These are phyloP conservation scores for Tardiomyces depauwii DNA, from an alignment of 1,139 yeast genomes.

Conservation along the genomic window DNA sequence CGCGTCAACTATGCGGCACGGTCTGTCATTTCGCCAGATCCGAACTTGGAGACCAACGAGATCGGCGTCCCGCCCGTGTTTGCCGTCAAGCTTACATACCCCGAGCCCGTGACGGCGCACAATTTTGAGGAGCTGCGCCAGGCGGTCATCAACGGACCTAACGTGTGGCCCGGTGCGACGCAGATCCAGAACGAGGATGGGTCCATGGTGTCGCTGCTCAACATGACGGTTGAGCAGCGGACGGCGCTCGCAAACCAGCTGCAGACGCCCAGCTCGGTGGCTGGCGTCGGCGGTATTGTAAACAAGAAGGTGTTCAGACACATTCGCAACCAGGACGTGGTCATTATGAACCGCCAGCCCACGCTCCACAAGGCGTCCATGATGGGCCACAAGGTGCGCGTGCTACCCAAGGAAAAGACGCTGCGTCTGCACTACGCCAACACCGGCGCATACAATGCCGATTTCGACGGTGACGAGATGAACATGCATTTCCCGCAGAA, in stretches of 20 bases:
- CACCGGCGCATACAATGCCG: conserved; percentile 98
- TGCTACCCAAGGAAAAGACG: conserved; percentile 94
- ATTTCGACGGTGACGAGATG: conserved; percentile 99
- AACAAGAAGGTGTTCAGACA: conserved; percentile 94
- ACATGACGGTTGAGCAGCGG: conserved; percentile 89
- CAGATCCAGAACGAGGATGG: conserved; percentile 97
- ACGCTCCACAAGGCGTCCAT: conserved; percentile 98
- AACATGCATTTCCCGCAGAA: conserved; percentile 99
- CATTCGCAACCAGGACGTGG: conserved; percentile 89
- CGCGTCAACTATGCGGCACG: conserved; percentile 99
- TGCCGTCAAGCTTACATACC: conserved; percentile 89
- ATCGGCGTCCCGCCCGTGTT: conserved; percentile 99
- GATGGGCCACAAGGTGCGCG: conserved; percentile 99
- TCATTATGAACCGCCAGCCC: conserved; percentile 98
- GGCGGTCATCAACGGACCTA: conserved; percentile 96
- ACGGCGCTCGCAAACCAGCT: conserved; percentile 94
- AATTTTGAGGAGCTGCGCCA: conserved; percentile 84
- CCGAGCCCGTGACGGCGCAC: conserved; percentile 96
- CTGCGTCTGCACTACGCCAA: conserved; percentile 95
- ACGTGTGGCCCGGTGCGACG: conserved; percentile 97
- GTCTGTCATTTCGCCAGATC: conserved; percentile 99
- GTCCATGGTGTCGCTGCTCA: conserved; percentile 65
- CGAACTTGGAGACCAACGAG: conserved; percentile 89
- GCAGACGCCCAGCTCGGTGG: conserved; percentile 59
- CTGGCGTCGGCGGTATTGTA: conserved; percentile 40